phyloP scores from a whole-genome alignment of 148 eudicot genomes.

The Oxyria digyna region DNA sequence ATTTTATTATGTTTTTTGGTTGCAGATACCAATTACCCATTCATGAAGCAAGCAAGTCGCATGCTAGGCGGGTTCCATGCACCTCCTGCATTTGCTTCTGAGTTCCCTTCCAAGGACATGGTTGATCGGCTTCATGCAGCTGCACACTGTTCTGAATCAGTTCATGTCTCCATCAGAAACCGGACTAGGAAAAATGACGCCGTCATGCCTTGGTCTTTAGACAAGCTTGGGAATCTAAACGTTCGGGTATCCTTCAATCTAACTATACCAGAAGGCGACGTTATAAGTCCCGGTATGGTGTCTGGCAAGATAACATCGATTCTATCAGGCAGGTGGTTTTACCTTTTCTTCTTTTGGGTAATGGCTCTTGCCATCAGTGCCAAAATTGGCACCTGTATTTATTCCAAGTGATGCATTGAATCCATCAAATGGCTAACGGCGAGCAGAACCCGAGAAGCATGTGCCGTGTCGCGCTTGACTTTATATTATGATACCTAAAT shows the following conservation, averaged over 20 bases:
- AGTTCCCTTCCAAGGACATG: constrained; percentile 55
- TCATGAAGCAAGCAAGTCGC: constrained; percentile 35
- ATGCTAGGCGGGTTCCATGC: constrained; percentile 58
- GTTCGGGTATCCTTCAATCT: constrained; percentile 47
- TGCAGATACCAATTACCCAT: constrained; percentile 42
- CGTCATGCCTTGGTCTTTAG: constrained; percentile 28
- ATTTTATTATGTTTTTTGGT: too few species aligned
- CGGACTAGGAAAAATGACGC: constrained; percentile 12
- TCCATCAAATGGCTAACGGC: background rate
- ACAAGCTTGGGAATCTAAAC: constrained; percentile 38
- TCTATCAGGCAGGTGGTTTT: constrained; percentile 38
- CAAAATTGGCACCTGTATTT: constrained; percentile 51
- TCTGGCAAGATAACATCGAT: constrained; percentile 33
- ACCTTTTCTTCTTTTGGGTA: constrained; percentile 35
- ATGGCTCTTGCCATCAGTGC: constrained; percentile 39
- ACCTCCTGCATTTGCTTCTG: constrained; percentile 75
- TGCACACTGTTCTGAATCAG: constrained; percentile 29
- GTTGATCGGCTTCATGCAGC: constrained; percentile 36
- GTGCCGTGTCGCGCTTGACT: background rate
- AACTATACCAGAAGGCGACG: constrained; percentile 17
- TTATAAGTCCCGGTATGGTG: constrained; percentile 10
- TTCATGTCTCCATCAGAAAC: constrained; percentile 32
- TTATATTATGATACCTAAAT: background rate
- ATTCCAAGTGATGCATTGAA: constrained; percentile 23
- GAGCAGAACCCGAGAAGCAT: background rate